Percentiles rank a stretch among this genome's conserved stretches.
Evolutionary conservation across 306 rosid genomes (phyloP).

Genomic region (Arachis hypogaea): DNA sequence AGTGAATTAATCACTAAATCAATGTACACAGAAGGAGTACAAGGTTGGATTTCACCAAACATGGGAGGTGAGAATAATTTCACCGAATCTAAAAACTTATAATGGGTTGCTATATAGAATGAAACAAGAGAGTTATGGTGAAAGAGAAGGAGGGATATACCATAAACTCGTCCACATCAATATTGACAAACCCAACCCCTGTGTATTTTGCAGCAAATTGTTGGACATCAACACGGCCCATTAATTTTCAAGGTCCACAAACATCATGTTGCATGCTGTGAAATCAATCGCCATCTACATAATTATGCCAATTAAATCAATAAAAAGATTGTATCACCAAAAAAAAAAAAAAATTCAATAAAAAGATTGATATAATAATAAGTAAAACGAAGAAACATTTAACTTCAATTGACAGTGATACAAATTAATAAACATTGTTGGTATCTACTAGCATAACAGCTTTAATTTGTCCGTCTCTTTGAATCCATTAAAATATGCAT

Average conservation of each 20-base stretch:
- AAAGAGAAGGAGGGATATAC: slow-evolving; percentile 39
- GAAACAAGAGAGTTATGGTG: not conserved
- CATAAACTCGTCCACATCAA: slow-evolving; percentile 71
- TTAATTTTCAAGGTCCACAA: slow-evolving; percentile 70
- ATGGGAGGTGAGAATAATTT: too few species aligned
- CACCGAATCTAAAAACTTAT: not conserved
- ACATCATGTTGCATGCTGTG: slow-evolving; percentile 69
- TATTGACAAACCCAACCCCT: slow-evolving; percentile 63
- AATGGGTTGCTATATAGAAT: not conserved
- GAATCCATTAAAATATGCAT: slow-evolving; percentile 37
- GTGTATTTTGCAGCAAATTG: slow-evolving; percentile 52
- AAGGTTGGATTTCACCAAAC: too few species aligned
- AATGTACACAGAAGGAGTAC: too few species aligned
- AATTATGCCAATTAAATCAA: not conserved
- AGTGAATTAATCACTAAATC: too few species aligned
- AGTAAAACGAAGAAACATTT: too few species aligned
- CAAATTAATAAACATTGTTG: not conserved
- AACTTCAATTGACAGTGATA: not conserved
- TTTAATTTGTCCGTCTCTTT: slow-evolving; percentile 46
- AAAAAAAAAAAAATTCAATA: not conserved
- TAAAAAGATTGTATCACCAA: slow-evolving; percentile 39
- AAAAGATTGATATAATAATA: too few species aligned
- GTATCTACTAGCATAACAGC: slow-evolving; percentile 50
- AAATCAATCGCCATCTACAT: slow-evolving; percentile 71
- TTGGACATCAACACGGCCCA: slow-evolving; percentile 50